Base-by-base conservation (phyloP, 2,329 filamentous ascomycete genomes). In the Claviceps digitariae region DNA sequence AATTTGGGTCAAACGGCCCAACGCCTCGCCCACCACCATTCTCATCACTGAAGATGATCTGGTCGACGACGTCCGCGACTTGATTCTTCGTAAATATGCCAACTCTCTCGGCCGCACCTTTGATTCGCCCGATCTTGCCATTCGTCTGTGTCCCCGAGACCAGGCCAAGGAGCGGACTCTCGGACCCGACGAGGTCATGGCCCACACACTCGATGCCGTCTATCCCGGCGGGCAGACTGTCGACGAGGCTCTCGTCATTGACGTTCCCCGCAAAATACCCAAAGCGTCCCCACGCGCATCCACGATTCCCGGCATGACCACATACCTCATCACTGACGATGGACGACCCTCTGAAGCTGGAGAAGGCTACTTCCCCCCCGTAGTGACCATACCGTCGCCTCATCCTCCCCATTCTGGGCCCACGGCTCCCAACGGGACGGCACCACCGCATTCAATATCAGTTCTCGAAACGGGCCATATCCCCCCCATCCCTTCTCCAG, bases 21-120 rank as follows among this genome's bases (percentile, higher is more conserved):
- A 84, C 58, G 87, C 84, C 55, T 96, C 91, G 54, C 83, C 91
- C 41, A 98, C 93, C 15, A 76, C 93, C 62, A 85, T 98, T 53
- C 82, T 85, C 56, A 86, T 95, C 62, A 78, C 82, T 60, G 87
- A 95, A 63, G 89, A 94, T 62, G 90, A 95, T 64, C 72, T 97
- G 61, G 90, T 97, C 54, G 93, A 98, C 67, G 91, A 96, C 69
- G 84, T 95, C 57, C 86, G 91, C 61, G 93, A 96, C 61, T 82
- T 89, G 75, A 93, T 97, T 54, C 73, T 97, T 61, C 83, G 82
- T 63, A 97, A 97, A 73, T 98, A 97, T 68, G 82, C 83, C 61
- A 97, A 98, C 69, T 94, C 90, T 15, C 76, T 98, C 27, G 91
- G 91, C 50, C 83, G 83, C 61, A 86, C 79, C 51, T 96, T 90